A percentile compares a stretch with the other conserved stretches of the same genome.
Conservation (phyloP, 495 filamentous ascomycete genomes). For the Penicillium dipodomyicola region DNA sequence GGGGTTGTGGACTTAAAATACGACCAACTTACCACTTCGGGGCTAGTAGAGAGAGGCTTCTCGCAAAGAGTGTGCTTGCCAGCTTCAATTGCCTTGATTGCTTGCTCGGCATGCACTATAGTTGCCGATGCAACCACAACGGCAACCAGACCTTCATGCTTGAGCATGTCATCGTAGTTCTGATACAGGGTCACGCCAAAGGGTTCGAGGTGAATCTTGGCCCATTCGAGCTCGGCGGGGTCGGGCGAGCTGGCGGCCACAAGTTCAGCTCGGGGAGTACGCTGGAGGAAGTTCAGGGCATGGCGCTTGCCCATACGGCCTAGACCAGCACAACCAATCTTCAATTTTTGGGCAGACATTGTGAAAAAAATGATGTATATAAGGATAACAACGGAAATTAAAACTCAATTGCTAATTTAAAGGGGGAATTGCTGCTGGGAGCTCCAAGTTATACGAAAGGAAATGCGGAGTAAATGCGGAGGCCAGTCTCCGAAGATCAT, state of each 20-base stretch:
- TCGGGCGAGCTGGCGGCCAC: constrained; percentile 53
- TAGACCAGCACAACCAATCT: constrained; percentile 52
- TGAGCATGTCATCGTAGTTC: constrained; percentile 57
- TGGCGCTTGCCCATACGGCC: constrained; percentile 60
- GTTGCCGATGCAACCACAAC: constrained; percentile 54
- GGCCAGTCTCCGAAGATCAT: constrained; percentile 20
- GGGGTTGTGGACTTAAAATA: background rate
- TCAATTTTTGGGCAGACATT: constrained; percentile 47
- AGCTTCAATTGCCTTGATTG: constrained; percentile 54
- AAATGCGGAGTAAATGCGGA: constrained; percentile 18
- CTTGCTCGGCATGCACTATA: constrained; percentile 55
- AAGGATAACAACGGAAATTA: background rate
- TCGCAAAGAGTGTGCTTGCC: constrained; percentile 57
- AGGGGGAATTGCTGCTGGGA: background rate
- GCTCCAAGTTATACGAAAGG: too few relatives aligned
- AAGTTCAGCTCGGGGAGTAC: constrained; percentile 51
- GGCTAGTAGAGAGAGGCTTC: constrained; percentile 52
- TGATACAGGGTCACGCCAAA: constrained; percentile 49
- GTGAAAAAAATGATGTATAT: constrained; percentile 11
- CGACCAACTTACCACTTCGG: constrained; percentile 47
- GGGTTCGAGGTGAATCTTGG: constrained; percentile 44
- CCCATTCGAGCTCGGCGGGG: constrained; percentile 52
- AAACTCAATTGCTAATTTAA: background rate
- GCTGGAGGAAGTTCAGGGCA: constrained; percentile 52
- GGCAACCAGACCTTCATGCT: constrained; percentile 52